Percentiles rank a stretch among this genome's conserved stretches.
These are phyloP conservation scores for Malania oleifera DNA, from an alignment of 164 flowering plant species.

Conservation along the genomic window DNA sequence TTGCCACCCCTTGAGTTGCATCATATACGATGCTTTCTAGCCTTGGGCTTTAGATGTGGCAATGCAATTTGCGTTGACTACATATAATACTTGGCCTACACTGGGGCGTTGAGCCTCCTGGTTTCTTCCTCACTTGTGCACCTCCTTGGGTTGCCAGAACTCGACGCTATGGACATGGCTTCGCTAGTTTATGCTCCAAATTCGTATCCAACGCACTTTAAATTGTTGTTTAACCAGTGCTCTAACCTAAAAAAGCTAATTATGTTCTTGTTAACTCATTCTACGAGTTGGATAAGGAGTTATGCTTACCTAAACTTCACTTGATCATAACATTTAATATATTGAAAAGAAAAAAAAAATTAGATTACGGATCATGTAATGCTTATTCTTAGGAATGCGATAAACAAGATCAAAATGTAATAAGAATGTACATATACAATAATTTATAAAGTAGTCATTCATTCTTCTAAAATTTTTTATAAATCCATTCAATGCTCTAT, in stretches of 20 bases:
- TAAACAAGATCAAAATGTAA: too few species aligned
- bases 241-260: constrained; percentile 1
- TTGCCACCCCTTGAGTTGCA: background rate
- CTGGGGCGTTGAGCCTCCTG: too few species aligned
- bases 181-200: constrained; percentile 7
- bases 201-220: background rate
- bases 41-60: constrained; percentile 10
- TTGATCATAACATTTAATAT: too few species aligned
- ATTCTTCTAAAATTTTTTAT: too few species aligned
- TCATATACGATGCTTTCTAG: too few species aligned
- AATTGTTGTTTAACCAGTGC: background rate
- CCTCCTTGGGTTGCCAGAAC: constrained; percentile 24
- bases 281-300: background rate
- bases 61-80: too few species aligned
- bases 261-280: background rate
- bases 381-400: background rate
- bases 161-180: constrained; percentile 13
- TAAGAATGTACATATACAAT: too few species aligned
- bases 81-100: too few species aligned
- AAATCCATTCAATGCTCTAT: too few species aligned
- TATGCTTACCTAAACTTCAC: background rate
- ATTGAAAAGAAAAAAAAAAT: too few species aligned
- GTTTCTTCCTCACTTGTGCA: too few species aligned
- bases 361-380: background rate
- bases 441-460: too few species aligned